Conservation (phyloP, 225 moss, liverwort and hornwort species). For the Rhytidiadelphus loreus region DNA sequence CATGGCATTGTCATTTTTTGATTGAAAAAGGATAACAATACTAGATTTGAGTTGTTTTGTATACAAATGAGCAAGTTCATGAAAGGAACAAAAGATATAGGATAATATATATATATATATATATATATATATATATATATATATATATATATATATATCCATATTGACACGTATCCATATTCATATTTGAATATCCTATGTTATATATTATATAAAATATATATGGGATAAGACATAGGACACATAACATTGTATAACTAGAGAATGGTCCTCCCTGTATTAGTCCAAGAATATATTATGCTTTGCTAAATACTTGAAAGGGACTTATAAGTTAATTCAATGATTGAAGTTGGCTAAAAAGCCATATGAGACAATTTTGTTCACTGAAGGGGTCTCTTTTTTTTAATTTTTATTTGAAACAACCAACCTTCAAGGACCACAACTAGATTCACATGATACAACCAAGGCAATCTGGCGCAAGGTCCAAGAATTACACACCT, state of each 20-base stretch:
- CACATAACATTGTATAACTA: neutral
- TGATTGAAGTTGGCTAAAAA: rapidly evolving
- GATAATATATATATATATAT: too few species aligned
- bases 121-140: too few species aligned
- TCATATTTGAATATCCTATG: rapidly evolving
- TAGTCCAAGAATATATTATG: neutral
- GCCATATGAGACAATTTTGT: too few species aligned
- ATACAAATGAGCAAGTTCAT: neutral
- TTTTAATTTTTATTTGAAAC: too few species aligned
- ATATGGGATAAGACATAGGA: neutral
- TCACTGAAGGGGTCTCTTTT: rapidly evolving
- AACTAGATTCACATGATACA: too few species aligned
- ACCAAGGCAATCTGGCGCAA: too few species aligned
- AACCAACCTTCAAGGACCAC: too few species aligned
- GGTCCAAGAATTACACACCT: too few species aligned
- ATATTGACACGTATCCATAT: neutral
- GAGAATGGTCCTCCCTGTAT: rapidly evolving
- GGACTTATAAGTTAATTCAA: neutral
- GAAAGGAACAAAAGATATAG: neutral
- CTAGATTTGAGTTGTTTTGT: neutral
- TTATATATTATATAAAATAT: neutral
- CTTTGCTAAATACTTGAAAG: rapidly evolving
- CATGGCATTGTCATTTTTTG: neutral
- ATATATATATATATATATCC: too few species aligned
- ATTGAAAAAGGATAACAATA: neutral